Evolutionary conservation across 495 filamentous ascomycete genomes (phyloP), one percentile per base, ranked within the genome.

Genomic region (Zalerion maritima): DNA sequence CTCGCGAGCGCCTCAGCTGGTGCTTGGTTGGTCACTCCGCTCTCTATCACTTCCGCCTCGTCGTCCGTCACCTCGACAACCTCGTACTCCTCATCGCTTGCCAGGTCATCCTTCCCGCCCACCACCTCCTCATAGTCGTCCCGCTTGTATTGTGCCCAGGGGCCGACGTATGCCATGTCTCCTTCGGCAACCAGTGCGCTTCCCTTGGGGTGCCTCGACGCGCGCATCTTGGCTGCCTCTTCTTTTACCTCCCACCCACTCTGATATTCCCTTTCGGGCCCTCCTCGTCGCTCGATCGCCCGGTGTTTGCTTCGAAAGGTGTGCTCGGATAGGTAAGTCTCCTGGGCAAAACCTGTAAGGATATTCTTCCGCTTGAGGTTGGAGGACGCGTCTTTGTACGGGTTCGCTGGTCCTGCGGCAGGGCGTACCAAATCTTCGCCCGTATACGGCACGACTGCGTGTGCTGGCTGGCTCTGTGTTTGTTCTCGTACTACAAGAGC

Each of bases 261-360:
- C 16, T 47, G 34, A 37, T 52, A 49, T 28, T 59, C 50, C 32
- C 57, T 47, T 28, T 54, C 50, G 12, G 57, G 58, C 1, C 57
- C 63, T 3, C 55, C 59, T 16, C 35, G 50, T 16, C 62, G 38
- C 47, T 83, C 75, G 31, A 82, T 73, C 1, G 78, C 82, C 35
- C 75, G 67, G 49, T 83, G 83, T 46, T 86, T 79, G 34, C 69
- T 69, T 38, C 74, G 70, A 44, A 99, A 99, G 0, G 81, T 86
- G 32, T 80, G 66, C 44, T 92, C 87, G 51, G 81, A 91, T 36
- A 99, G 75, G 32, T 72, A 83, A 1, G 77, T 75, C 54, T 96
- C 87, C 37, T 85, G 67, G 0, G 91, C 91, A 45, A 69, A 75
- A 4, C 89, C 89, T 0, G 91, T 94, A 6, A 91, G 74, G 2